Base-by-base conservation (phyloP, 805 yeast species). In the Henningerozyma blattae region DNA sequence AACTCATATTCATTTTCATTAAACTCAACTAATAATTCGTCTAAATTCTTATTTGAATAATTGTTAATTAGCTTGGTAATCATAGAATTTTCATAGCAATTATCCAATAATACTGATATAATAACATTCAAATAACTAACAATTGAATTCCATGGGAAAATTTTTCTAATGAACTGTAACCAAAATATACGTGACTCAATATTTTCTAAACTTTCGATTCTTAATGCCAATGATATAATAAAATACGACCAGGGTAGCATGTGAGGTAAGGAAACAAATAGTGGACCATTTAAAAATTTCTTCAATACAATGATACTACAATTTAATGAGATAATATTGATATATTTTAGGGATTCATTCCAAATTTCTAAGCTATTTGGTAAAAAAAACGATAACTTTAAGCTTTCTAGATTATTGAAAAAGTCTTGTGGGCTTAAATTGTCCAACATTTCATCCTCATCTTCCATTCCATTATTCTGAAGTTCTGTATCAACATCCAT, bases 211-310 rank as follows among this genome's bases (percentile, higher is more conserved):
- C 19, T 22, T 26, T 62, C 58, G 5, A 67, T 52, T 5, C 78
- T 74, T 38, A 72, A 67, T 3, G 81, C 79, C 19, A 78, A 59
- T 1, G 89, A 66, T 10, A 75, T 60, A 16, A 83, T 56, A 46
- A 80, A 84, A 47, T 83, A 80, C 6, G 80, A 56, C 85, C 89
- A 81, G 1, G 85, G 78, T 30, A 82, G 64, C 3, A 77, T 64
- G 61, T 83, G 93, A 10, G 87, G 77, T 4, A 80, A 66, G 1
- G 83, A 74, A 38, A 77, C 73, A 28, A 72, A 64, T 28, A 63
- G 38, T 3, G 94, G 91, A 0, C 91, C 89, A 37, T 66, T 62
- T 25, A 79, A 54, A 48, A 79, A 82, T 38, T 75, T 76, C 41
- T 67, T 67, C 30, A 81, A 52, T 50, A 81, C 81, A 39, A 77